phyloP scores from a whole-genome alignment of 2,329 filamentous ascomycete species.

The Fusarium devonianum region DNA sequence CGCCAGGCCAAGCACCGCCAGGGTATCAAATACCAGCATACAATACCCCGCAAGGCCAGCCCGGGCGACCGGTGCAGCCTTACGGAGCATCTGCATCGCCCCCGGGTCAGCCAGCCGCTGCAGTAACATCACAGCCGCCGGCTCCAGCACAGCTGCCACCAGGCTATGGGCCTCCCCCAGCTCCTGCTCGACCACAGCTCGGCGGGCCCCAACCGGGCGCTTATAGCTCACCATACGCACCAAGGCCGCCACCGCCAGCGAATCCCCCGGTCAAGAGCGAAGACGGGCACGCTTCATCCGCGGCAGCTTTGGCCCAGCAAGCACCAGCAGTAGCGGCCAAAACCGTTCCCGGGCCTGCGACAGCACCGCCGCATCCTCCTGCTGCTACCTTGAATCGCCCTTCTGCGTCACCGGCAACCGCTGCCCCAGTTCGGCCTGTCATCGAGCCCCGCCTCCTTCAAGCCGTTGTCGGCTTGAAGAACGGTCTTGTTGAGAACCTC shows the following conservation, averaged over 20 bases:
- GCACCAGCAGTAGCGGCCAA: constrained; percentile 28
- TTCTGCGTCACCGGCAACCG: constrained; percentile 37
- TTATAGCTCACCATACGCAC: constrained; percentile 50
- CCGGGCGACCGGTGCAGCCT: constrained; percentile 42
- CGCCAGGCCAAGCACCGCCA: constrained; percentile 45
- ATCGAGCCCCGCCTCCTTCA: constrained; percentile 54
- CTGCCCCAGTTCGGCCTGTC: constrained; percentile 45
- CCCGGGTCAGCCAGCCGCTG: constrained; percentile 37
- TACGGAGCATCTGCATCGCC: constrained; percentile 43
- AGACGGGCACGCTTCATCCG: constrained; percentile 33
- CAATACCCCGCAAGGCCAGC: constrained; percentile 41
- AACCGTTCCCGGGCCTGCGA: constrained; percentile 27
- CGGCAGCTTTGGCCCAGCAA: constrained; percentile 20
- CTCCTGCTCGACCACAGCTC: constrained; percentile 46
- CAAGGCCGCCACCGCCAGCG: constrained; percentile 44
- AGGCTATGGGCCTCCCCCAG: constrained; percentile 47
- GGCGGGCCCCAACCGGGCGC: constrained; percentile 44
- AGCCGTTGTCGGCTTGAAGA: constrained; percentile 56
- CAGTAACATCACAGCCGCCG: constrained; percentile 41
- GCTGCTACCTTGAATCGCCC: constrained; percentile 35
- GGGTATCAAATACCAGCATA: constrained; percentile 48
- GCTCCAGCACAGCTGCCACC: constrained; percentile 47
- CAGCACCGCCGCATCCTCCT: constrained; percentile 20
- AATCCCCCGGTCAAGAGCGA: constrained; percentile 42
- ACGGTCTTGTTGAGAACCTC: constrained; percentile 56